A percentile compares a stretch with the other conserved stretches of the same genome.
Evolutionary conservation across 2,329 filamentous ascomycete genomes (phyloP).

Genomic region (Ceratocystis eucalypticola): DNA sequence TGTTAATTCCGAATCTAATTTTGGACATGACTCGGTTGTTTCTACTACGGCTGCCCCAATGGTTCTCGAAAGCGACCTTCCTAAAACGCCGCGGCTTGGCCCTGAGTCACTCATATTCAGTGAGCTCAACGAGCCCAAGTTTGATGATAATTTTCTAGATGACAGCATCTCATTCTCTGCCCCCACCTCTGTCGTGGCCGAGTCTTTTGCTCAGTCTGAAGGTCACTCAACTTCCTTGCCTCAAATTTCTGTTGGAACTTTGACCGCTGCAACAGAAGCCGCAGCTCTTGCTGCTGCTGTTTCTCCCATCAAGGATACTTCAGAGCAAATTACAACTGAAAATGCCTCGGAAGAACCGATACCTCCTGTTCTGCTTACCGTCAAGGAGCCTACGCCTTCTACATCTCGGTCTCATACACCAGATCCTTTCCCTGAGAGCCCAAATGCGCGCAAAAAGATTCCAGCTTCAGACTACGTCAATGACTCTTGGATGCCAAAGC

Average conservation of each 20-base stretch:
- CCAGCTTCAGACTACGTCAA: slow-evolving; percentile 13
- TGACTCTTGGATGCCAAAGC: slow-evolving; percentile 15
- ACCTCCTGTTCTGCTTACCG: slow-evolving; percentile 10
- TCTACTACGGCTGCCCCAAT: not conserved
- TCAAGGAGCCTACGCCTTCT: slow-evolving; percentile 17
- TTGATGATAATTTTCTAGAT: slow-evolving; percentile 14
- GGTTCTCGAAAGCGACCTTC: not conserved
- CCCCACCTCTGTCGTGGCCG: slow-evolving; percentile 19
- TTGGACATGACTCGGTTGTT: not conserved
- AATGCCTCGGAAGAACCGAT: not conserved
- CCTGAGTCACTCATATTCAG: slow-evolving; percentile 16
- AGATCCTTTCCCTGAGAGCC: not conserved
- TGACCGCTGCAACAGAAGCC: not conserved
- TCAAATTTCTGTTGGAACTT: not conserved
- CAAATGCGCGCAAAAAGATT: not conserved
- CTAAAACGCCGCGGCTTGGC: slow-evolving; percentile 16
- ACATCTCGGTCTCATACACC: slow-evolving; percentile 17
- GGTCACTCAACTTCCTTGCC: not conserved
- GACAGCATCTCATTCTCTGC: slow-evolving; percentile 14
- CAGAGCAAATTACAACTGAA: not conserved
- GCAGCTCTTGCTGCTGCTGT: not conserved
- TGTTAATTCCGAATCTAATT: not conserved
- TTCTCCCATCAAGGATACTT: not conserved
- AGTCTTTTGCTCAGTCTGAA: slow-evolving; percentile 5
- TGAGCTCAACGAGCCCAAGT: slow-evolving; percentile 16